These are phyloP conservation scores for Annona squamosa DNA, from an alignment of 164 flowering plant species.

Conservation along the genomic window DNA sequence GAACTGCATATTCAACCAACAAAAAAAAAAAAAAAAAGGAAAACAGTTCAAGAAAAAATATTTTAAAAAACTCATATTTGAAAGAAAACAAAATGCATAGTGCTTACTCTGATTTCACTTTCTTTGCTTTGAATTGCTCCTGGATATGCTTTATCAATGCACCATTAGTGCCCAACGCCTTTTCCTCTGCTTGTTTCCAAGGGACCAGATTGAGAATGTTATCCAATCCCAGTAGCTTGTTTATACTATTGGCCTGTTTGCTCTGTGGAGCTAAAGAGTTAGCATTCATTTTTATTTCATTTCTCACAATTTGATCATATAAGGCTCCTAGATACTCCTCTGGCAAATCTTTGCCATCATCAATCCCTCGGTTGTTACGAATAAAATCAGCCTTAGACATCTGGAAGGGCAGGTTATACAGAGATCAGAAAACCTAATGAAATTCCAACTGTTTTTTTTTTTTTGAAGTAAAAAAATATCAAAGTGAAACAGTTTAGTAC, in stretches of 20 bases:
- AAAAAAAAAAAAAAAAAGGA: too few relatives aligned
- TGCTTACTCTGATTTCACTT: slow-evolving; percentile 90
- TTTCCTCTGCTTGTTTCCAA: slow-evolving; percentile 91
- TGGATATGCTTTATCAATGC: slow-evolving; percentile 83
- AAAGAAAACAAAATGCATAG: not conserved
- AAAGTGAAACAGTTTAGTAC: not conserved
- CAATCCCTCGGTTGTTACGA: slow-evolving; percentile 95
- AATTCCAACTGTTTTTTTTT: not conserved
- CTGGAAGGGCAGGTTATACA: slow-evolving; percentile 30
- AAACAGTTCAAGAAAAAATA: too few relatives aligned
- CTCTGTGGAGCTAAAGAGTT: slow-evolving; percentile 69
- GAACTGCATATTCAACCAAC: too few relatives aligned
- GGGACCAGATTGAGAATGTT: slow-evolving; percentile 81
- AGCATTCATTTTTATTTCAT: slow-evolving; percentile 95
- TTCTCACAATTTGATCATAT: slow-evolving; percentile 90
- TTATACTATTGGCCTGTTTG: slow-evolving; percentile 82
- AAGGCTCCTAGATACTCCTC: slow-evolving; percentile 83
- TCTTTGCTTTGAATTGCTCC: slow-evolving; percentile 88
- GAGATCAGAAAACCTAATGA: slow-evolving; percentile 9
- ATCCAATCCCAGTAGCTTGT: slow-evolving; percentile 86
- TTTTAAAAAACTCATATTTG: not conserved
- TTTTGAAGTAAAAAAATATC: not conserved
- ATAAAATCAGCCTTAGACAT: slow-evolving; percentile 97
- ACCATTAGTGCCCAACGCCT: slow-evolving; percentile 88
- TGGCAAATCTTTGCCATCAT: slow-evolving; percentile 93